phyloP scores from a whole-genome alignment of 768 basidiomycete genomes.

The Lactarius psammicola region DNA sequence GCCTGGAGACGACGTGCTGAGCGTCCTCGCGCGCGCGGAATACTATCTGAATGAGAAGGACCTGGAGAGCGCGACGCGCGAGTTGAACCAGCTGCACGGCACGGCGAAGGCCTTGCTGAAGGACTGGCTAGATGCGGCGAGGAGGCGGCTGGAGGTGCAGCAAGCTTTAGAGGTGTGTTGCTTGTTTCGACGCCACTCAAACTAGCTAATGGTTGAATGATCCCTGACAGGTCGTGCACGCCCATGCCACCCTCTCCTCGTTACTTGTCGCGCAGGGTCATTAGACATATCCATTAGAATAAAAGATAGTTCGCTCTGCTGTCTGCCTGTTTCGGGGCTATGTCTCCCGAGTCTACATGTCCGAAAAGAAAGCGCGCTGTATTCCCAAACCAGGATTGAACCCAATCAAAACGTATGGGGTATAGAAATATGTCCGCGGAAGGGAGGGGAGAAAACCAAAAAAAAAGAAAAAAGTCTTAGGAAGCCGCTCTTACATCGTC shows the following conservation, averaged over 20 bases:
- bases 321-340: background rate
- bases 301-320: background rate
- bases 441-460: background rate
- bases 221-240: conserved; percentile 63
- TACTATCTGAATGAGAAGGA: conserved; percentile 90
- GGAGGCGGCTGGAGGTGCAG: conserved; percentile 83
- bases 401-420: background rate
- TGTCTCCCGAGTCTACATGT: background rate
- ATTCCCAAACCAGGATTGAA: background rate
- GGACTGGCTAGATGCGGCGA: conserved; percentile 92
- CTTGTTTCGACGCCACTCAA: conserved; percentile 3
- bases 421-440: background rate
- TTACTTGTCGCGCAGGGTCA: conserved; percentile 58
- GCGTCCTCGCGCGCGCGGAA: conserved; percentile 85
- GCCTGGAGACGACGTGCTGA: conserved; percentile 79
- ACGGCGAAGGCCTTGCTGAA: conserved; percentile 67
- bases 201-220: conserved; percentile 21
- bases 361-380: background rate
- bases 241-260: conserved; percentile 81
- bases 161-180: conserved; percentile 79
- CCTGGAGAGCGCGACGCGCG: conserved; percentile 82
- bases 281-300: conserved; percentile 19
- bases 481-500: background rate
- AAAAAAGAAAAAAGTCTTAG: background rate
- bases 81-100: conserved; percentile 87